Percentiles rank a stretch among this genome's conserved stretches.
phyloP scores from a whole-genome alignment of 345 rosid species.

The Erysimum cheiranthoides region DNA sequence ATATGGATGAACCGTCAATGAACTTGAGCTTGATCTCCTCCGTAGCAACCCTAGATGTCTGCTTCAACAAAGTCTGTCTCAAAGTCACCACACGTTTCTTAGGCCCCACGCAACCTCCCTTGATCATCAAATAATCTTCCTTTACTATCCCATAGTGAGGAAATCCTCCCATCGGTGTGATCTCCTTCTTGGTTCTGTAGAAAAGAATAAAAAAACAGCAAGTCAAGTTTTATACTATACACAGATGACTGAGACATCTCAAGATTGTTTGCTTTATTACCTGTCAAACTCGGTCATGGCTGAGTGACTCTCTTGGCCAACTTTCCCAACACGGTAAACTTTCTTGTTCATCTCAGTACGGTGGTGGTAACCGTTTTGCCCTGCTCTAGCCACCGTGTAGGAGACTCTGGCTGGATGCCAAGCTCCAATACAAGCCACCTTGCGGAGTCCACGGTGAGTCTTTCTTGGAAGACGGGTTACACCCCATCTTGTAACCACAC shows the following conservation, averaged over 20 bases:
- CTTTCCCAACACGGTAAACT: constrained; percentile 78
- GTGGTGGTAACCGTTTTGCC: constrained; percentile 93
- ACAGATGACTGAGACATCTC: neutral
- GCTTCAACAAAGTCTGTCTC: constrained; percentile 72
- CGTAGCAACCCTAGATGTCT: constrained; percentile 74
- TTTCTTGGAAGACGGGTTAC: constrained; percentile 94
- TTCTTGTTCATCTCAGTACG: constrained; percentile 96
- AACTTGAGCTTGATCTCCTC: constrained; percentile 85
- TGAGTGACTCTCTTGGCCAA: constrained; percentile 73
- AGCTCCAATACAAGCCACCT: constrained; percentile 96
- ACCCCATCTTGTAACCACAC: constrained; percentile 97
- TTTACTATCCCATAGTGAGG: constrained; percentile 89
- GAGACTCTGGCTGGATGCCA: constrained; percentile 99
- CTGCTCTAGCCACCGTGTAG: constrained; percentile 94
- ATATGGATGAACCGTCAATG: constrained; percentile 69
- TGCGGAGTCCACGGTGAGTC: constrained; percentile 95
- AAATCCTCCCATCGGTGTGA: constrained; percentile 95
- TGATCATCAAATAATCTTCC: constrained; percentile 81
- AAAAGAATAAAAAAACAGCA: neutral
- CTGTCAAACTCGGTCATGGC: constrained; percentile 88
- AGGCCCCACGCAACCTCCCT: constrained; percentile 88
- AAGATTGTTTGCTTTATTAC: constrained; percentile 39
- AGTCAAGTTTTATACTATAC: constrained; percentile 36
- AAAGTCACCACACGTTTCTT: constrained; percentile 93
- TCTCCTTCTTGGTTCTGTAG: constrained; percentile 70